phyloP scores from a whole-genome alignment of 2,329 filamentous ascomycete species.

The Metarhizium guizhouense region DNA sequence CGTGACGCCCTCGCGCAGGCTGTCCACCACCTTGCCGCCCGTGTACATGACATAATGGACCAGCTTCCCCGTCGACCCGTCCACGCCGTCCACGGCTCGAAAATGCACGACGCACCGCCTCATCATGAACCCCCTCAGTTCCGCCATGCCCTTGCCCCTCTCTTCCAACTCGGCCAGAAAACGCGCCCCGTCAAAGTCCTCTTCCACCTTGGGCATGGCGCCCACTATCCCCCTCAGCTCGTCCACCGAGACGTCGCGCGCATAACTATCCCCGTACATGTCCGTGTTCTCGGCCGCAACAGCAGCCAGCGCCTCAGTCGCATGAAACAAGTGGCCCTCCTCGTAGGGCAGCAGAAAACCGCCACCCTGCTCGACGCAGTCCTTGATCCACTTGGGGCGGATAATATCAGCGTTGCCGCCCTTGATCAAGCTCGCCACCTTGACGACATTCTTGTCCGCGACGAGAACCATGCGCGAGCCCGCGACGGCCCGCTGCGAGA shows the following conservation, averaged over 20 bases:
- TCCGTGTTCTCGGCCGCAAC: slow-evolving; percentile 59
- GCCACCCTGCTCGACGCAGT: slow-evolving; percentile 59
- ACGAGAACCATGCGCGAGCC: slow-evolving; percentile 59
- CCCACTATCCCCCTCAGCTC: slow-evolving; percentile 49
- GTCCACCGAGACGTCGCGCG: slow-evolving; percentile 54
- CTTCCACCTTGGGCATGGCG: slow-evolving; percentile 38
- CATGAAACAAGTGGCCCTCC: slow-evolving; percentile 62
- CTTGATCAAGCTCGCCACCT: slow-evolving; percentile 76
- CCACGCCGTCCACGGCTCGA: slow-evolving; percentile 17
- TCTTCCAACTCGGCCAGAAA: slow-evolving; percentile 49
- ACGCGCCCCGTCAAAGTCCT: slow-evolving; percentile 31
- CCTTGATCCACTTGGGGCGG: slow-evolving; percentile 71
- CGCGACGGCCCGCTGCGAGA: slow-evolving; percentile 65
- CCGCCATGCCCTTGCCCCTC: slow-evolving; percentile 43
- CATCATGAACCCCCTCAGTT: slow-evolving; percentile 45
- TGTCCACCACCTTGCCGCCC: slow-evolving; percentile 48
- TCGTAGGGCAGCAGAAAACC: slow-evolving; percentile 53
- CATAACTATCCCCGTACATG: slow-evolving; percentile 73
- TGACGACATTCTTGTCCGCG: slow-evolving; percentile 71
- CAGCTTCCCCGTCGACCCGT: slow-evolving; percentile 31
- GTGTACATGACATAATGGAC: slow-evolving; percentile 59
- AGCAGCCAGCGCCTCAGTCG: slow-evolving; percentile 44
- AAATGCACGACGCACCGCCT: slow-evolving; percentile 35
- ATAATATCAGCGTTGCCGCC: slow-evolving; percentile 62
- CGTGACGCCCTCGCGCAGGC: slow-evolving; percentile 48